Base-by-base conservation (phyloP, 768 basidiomycete genomes). In the Macrocybe gigantea region DNA sequence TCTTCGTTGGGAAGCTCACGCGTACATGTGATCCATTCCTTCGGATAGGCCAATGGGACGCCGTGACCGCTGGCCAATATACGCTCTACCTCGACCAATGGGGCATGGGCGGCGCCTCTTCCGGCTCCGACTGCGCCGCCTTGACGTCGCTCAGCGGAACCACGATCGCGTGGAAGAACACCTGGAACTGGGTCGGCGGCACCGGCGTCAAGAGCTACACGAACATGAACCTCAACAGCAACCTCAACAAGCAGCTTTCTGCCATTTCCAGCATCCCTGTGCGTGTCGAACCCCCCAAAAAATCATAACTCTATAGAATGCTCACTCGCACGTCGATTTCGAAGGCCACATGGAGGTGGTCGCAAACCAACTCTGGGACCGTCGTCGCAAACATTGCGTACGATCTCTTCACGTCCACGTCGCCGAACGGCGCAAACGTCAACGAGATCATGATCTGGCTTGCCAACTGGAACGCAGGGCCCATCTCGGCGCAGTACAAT, bases 391-490 rank as follows among this genome's bases (percentile, higher is more conserved):
- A 85, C 48, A 70, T 82, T 29, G 79, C 82, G 5, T 85, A 72
- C 49, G 83, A 85, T 52, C 50, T 85, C 1, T 86, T 85, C 68
- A 85, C 82, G 0, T 75, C 82, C 2, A 56, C 55, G 50, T 64
- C 65, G 5, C 37, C 77, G 33, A 74, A 74, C 1, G 82, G 82
- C 32, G 60, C 69, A 35, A 71, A 71, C 45, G 65, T 62, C 30
- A 72, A 72, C 47, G 73, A 74, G 49, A 70, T 83, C 54, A 85
- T 85, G 83, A 62, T 85, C 50, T 84, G 83, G 83, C 72, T 83
- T 10, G 80, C 70, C 1, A 79, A 75, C 55, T 71, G 61, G 66
- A 75, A 77, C 52, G 74, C 81, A 3, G 72, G 72, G 2, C 83
- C 83, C 1, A 82, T 84, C 51, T 79, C 79, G 10, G 61, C 65